phyloP scores from a whole-genome alignment of 169 alveolate species.

The Cryptosporidium ubiquitum region DNA sequence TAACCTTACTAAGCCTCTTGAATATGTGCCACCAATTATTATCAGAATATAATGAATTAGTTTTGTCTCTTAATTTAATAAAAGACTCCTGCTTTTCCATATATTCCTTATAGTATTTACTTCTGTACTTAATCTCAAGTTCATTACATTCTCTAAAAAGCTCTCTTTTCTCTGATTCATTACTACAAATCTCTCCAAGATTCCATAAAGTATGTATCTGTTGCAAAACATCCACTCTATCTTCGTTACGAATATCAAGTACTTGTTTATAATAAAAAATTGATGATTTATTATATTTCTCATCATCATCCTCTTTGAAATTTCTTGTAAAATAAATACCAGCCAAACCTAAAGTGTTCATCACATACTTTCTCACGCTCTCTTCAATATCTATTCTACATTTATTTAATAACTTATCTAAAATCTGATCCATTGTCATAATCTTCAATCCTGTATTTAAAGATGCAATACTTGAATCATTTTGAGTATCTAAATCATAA shows the following conservation, averaged over 20 bases:
- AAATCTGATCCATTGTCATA: constrained; percentile 69
- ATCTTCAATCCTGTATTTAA: constrained; percentile 45
- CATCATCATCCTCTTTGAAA: background rate
- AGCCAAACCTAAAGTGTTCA: constrained; percentile 67
- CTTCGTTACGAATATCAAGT: constrained; percentile 61
- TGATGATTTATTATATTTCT: too few relatives aligned
- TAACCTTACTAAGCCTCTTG: background rate
- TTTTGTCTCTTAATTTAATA: constrained; percentile 18
- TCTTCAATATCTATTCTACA: constrained; percentile 73
- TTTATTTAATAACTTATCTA: constrained; percentile 44
- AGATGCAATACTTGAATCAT: constrained; percentile 15
- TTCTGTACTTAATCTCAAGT: constrained; percentile 12
- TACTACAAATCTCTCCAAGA: background rate
- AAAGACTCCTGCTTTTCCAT: constrained; percentile 18
- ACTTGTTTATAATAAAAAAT: constrained; percentile 29
- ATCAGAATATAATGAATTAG: background rate
- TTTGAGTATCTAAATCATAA: background rate
- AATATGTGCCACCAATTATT: constrained; percentile 60
- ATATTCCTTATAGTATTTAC: constrained; percentile 3
- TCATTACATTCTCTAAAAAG: constrained; percentile 5
- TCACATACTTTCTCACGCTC: constrained; percentile 61
- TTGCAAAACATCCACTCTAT: constrained; percentile 43
- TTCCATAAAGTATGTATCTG: constrained; percentile 72
- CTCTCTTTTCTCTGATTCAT: background rate
- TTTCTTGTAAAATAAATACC: background rate